Evolutionary conservation across 768 basidiomycete genomes (phyloP).

Genomic region (Chiua virens): DNA sequence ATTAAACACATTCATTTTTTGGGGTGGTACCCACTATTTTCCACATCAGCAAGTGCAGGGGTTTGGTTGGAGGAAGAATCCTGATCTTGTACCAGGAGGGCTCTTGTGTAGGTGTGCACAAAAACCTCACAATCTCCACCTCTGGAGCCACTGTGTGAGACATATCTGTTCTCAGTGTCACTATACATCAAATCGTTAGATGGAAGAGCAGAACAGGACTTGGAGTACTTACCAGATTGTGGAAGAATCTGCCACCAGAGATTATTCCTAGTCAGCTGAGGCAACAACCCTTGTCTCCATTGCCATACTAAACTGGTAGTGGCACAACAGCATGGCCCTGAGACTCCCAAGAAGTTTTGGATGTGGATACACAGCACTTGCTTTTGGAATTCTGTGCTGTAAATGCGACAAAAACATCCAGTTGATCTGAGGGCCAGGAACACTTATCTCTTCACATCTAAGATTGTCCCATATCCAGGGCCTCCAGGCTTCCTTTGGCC

Average conservation of each 20-base stretch:
- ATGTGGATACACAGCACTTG: background rate
- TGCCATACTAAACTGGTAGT: background rate
- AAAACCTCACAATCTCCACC: background rate
- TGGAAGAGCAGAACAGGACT: no score
- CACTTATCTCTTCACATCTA: background rate
- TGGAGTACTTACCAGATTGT: background rate
- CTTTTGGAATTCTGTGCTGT: background rate
- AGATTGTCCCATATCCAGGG: background rate
- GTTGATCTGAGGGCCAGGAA: background rate
- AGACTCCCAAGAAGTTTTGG: background rate
- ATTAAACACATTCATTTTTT: no score
- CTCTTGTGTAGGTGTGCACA: no score
- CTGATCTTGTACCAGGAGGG: no score
- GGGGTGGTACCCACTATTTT: no score
- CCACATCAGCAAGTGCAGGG: no score
- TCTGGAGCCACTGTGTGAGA: no score
- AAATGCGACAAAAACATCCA: background rate
- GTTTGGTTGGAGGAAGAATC: no score
- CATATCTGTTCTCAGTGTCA: background rate
- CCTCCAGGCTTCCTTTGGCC: background rate
- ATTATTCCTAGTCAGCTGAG: background rate
- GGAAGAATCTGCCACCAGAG: background rate
- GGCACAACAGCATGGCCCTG: background rate
- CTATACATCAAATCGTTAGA: no score
- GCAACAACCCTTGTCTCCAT: background rate